Evolutionary conservation across 2,329 filamentous ascomycete species (phyloP), one percentile per base, ranked within the genome.

Genomic region (Aureobasidium sp.): DNA sequence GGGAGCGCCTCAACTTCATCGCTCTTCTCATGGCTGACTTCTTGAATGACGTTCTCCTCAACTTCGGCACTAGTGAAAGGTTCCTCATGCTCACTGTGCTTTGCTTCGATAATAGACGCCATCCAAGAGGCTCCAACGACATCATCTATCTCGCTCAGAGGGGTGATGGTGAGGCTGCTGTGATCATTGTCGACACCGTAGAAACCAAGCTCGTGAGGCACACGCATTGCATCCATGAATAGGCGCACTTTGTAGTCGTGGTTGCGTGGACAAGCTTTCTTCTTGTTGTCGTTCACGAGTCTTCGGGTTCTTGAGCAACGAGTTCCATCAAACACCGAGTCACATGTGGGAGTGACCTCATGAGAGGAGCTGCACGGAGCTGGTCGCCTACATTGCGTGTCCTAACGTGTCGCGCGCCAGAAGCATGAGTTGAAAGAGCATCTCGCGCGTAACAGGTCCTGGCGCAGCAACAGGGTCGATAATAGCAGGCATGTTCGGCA

Each of bases 191-290:
- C 29, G 20, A 50, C 9, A 5, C 56, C 32, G 17, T 48, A 59
- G 23, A 59, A 48, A n/a, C 56, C 56, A 4, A 59, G 56, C 20
- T 37, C 34, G 44, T 48, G 56, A n/a, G 56, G 32, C 9, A 29
- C 36, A 34, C 44, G 44, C 56, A 59, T 39, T 3, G 56, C 32
- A 15, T 34, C 34, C 56, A 59, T 59, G 44, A 59, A 59, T 10
- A 59, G 32, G 13, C 56, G 44, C 5, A 29, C 34, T 9, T 59
- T 59, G 56, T 37, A n/a, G n/a, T 59, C 42, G n/a, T 59, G 57
- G 17, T 60, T 51, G 13, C 39, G 37, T 32, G 29, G 23, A 32
- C 57, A 60, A 15, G 41, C 39, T n/a, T 8, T 27, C 29, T 29
- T 58, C 20, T 36, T 58, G 55, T 57, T 27, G 32, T 48, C 32